Base-by-base conservation (phyloP, 1,284 basidiomycete genomes). In the Schizopora paradoxa region DNA sequence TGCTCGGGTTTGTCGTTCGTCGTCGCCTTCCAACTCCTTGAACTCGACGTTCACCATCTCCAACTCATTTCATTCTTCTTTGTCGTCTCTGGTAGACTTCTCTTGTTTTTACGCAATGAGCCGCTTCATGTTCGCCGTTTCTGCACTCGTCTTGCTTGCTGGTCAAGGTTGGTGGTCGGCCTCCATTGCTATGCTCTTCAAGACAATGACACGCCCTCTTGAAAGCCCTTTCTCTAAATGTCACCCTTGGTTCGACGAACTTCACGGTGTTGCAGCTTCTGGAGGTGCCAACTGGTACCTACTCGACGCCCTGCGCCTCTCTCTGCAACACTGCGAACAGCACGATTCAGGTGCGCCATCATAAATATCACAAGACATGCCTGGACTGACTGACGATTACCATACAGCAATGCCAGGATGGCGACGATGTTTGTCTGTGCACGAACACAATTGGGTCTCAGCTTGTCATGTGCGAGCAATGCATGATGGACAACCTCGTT, bases 401-500 rank as follows among this genome's bases (percentile, higher is more conserved):
- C 38, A 10, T 11, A 26, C 44, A 66, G 63, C 33, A 33, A 6
- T 67, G 65, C 53, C 45, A 44, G 8, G 57, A 63, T 39, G 50
- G 50, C 11, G 61, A 74, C 51, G 58, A 70, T 34, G 48, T 50
- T 10, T 85, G 82, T 58, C 66, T 82, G 23, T 86, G 83, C 66
- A 53, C 44, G 13, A 45, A 59, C 13, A 55, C 50, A 1, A 72
- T 72, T 1, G 66, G 74, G 22, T 41, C 56, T 0, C 51, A 58
- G 0, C 61, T 86, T 45, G 61, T 65, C 1, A 41, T 51, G 18
- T 83, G 82, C 61, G 72, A 86, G 57, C 73, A 79, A 54, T 86
- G 84, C 66, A 72, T 80, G 68, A 79, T 82, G 58, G 60, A 61
- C 36, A 61, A 65, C 45, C 62, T 84, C 28, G 72, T 86, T 54